Base-by-base conservation (phyloP, 2,329 filamentous ascomycete genomes). In the Knufia fluminis region DNA sequence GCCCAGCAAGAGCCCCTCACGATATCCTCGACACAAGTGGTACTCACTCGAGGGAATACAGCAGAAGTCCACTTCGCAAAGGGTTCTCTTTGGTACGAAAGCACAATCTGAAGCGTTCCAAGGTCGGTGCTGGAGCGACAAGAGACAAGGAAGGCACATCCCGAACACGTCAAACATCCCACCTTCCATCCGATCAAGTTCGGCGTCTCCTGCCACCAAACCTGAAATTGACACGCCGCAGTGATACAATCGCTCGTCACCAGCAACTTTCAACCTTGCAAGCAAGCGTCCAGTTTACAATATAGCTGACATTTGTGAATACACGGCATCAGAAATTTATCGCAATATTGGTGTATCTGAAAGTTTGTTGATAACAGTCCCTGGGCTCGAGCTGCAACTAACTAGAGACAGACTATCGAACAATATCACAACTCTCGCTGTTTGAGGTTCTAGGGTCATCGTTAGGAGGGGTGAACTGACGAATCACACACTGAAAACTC, bases 81-180 rank as follows among this genome's bases (percentile, higher is more conserved):
- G n/a, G n/a, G n/a, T n/a, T n/a, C n/a, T n/a, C n/a, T n/a, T n/a
- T n/a, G n/a, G n/a, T n/a, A n/a, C 28, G 14, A 31, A 31, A 31
- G 28, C 28, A 31, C n/a, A n/a, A n/a, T n/a, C n/a, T n/a, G n/a
- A n/a, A n/a, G n/a, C n/a, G n/a, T n/a, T n/a, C n/a, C n/a, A n/a
- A 17, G 9, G 17, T 17, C 4, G n/a, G 9, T 22, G 38, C 3
- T 4, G 38, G 17, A 28, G 12, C 12, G 16, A 14, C 33, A 17
- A 17, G 33, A 36, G 10, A 35, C 42, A 32, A 28, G 42, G 24
- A 20, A 20, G 24, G 10, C 23, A 14, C 42, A 45, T 32, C 42
- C 24, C 28, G 26, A 26, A 8, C 12, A 23, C 26, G 42, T 26
- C 42, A 45, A 45, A 35, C 42, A 45, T 45, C 42, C 42, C 42